Percentiles rank a stretch among this genome's conserved stretches.
These are phyloP conservation scores for Verbascum thapsus DNA, from an alignment of 257 asterid genomes.

Conservation along the genomic window DNA sequence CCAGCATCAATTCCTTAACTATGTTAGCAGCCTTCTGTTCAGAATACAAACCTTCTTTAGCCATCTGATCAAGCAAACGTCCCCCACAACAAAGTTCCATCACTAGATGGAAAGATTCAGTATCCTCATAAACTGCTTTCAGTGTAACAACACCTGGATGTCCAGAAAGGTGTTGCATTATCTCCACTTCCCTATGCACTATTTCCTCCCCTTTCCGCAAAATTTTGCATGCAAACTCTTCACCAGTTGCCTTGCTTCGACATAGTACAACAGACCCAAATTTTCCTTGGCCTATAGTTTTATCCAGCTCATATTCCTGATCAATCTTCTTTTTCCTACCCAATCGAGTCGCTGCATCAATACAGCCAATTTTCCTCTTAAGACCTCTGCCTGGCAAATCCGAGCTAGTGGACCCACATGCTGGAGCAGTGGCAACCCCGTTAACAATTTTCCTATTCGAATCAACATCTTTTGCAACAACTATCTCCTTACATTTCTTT, in stretches of 20 bases:
- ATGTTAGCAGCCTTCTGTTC: conserved; percentile 75
- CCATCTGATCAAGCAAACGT: conserved; percentile 84
- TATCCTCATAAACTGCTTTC: conserved; percentile 81
- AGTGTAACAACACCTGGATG: conserved; percentile 82
- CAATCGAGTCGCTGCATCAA: conserved; percentile 72
- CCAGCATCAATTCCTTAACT: conserved; percentile 79
- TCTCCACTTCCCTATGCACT: conserved; percentile 91
- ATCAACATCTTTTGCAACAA: conserved; percentile 39
- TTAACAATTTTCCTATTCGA: conserved; percentile 49
- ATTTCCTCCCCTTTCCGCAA: conserved; percentile 79
- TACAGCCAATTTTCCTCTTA: conserved; percentile 90
- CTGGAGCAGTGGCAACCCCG: conserved; percentile 81
- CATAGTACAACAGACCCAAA: conserved; percentile 81
- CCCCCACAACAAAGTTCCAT: conserved; percentile 94
- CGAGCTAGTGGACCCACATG: conserved; percentile 57
- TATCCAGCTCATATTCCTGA: conserved; percentile 62
- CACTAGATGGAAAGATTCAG: conserved; percentile 73
- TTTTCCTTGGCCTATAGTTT: conserved; percentile 70
- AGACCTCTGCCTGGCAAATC: conserved; percentile 67
- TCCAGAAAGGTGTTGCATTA: conserved; percentile 95
- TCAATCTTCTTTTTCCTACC: conserved; percentile 88
- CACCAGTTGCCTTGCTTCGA: conserved; percentile 61
- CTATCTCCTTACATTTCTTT: conserved; percentile 73
- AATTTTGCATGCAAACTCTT: conserved; percentile 83
- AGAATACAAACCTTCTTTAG: conserved; percentile 56